Conservation (phyloP, 2,329 filamentous ascomycete species). For the Remersonia thermophila region DNA sequence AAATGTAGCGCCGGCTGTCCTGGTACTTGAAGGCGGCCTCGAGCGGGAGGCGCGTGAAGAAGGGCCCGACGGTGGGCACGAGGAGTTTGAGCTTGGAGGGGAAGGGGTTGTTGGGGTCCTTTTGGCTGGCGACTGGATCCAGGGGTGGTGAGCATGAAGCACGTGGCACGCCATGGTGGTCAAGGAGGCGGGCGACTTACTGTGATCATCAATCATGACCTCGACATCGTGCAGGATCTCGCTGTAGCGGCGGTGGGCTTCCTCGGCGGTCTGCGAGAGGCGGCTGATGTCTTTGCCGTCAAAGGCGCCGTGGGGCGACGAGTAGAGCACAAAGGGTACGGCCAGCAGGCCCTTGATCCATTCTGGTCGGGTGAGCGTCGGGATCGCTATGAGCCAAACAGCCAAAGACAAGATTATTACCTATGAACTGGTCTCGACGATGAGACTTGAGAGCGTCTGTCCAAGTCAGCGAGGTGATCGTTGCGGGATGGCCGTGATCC, state of each 20-base stretch:
- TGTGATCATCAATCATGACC: slow-evolving; percentile 81
- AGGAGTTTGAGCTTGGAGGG: slow-evolving; percentile 87
- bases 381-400: too few species aligned
- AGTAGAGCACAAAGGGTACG: slow-evolving; percentile 92
- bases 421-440: slow-evolving; percentile 77
- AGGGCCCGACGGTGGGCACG: slow-evolving; percentile 81
- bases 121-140: slow-evolving; percentile 55
- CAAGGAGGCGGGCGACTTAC: slow-evolving; percentile 30
- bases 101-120: slow-evolving; percentile 42
- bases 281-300: slow-evolving; percentile 42
- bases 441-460: slow-evolving; percentile 64
- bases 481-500: background rate
- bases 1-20: slow-evolving; percentile 75
- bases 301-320: slow-evolving; percentile 81
- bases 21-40: slow-evolving; percentile 88
- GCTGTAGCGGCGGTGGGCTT: slow-evolving; percentile 77
- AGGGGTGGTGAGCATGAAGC: background rate
- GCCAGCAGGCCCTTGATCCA: slow-evolving; percentile 95
- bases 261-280: slow-evolving; percentile 60
- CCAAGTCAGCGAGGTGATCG: slow-evolving; percentile 7
- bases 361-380: too few species aligned
- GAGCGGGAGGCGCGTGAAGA: slow-evolving; percentile 79
- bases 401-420: too few species aligned
- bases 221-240: slow-evolving; percentile 95
- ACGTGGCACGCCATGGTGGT: background rate